Percentiles rank a stretch among this genome's conserved stretches.
Conservation (phyloP, 2,329 filamentous ascomycete genomes). For the Pseudocercospora eumusae region DNA sequence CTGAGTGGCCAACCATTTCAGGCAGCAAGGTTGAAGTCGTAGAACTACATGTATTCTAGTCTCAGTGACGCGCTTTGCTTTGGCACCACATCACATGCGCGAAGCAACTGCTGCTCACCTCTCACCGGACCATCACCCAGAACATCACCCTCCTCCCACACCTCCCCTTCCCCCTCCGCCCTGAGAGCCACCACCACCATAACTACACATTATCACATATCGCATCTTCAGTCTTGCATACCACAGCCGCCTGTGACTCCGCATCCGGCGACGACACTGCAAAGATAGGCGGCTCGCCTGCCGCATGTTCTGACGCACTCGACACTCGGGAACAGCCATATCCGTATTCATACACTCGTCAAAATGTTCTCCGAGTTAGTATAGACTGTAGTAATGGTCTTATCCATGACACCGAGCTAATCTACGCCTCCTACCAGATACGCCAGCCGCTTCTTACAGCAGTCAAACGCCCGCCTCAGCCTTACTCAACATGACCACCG, state of each 20-base stretch:
- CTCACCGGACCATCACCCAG: background rate
- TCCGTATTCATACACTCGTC: constrained; percentile 7
- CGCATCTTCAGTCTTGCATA: constrained; percentile 1
- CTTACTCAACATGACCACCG: constrained; percentile 53
- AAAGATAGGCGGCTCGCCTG: background rate
- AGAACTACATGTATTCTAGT: no score
- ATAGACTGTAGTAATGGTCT: background rate
- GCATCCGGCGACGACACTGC: constrained; percentile 2
- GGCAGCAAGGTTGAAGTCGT: background rate
- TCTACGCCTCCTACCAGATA: constrained; percentile 56
- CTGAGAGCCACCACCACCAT: background rate
- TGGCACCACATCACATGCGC: background rate
- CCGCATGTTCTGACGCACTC: background rate
- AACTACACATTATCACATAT: background rate
- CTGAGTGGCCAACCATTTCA: background rate
- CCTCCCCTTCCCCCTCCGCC: background rate
- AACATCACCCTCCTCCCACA: background rate
- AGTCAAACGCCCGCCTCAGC: constrained; percentile 89
- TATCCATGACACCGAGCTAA: background rate
- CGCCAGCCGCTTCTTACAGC: constrained; percentile 92
- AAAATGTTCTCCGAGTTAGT: constrained; percentile 84
- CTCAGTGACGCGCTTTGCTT: background rate
- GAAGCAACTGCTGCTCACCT: background rate
- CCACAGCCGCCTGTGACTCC: background rate
- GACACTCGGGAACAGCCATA: background rate